Evolutionary conservation across 495 filamentous ascomycete species (phyloP).

Genomic region (Penicillium egyptiacum): DNA sequence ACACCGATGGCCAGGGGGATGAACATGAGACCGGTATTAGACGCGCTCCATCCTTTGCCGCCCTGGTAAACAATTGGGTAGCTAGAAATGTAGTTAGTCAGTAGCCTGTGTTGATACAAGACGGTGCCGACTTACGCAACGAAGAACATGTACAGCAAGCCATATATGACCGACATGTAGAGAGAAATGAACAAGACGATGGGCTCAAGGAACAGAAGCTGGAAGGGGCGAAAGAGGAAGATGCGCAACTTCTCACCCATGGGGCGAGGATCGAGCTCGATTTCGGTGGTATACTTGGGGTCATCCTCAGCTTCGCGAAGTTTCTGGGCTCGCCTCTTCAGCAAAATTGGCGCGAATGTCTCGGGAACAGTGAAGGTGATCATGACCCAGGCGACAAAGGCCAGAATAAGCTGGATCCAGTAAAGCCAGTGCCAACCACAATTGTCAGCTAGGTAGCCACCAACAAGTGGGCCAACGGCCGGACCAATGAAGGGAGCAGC

Average conservation of each 20-base stretch:
- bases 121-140: constrained; percentile 38
- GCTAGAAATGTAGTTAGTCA: constrained; percentile 25
- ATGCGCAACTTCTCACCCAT: constrained; percentile 61
- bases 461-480: constrained; percentile 69
- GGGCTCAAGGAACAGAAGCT: constrained; percentile 73
- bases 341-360: constrained; percentile 73
- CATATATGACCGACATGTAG: constrained; percentile 79
- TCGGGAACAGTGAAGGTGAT: constrained; percentile 81
- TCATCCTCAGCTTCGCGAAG: constrained; percentile 67
- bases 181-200: constrained; percentile 76
- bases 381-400: constrained; percentile 62
- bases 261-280: constrained; percentile 68
- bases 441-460: constrained; percentile 69
- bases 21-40: constrained; percentile 78
- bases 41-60: constrained; percentile 70
- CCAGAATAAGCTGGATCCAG: constrained; percentile 75
- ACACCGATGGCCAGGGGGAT: constrained; percentile 72
- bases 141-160: constrained; percentile 82
- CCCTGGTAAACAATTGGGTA: constrained; percentile 77
- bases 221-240: constrained; percentile 74
- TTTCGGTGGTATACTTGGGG: constrained; percentile 63
- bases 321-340: constrained; percentile 63
- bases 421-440: constrained; percentile 82
- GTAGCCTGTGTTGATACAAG: background rate
- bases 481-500: constrained; percentile 79